Conservation (phyloP, 805 yeast species). For the Metschnikowia bowlesiae region DNA sequence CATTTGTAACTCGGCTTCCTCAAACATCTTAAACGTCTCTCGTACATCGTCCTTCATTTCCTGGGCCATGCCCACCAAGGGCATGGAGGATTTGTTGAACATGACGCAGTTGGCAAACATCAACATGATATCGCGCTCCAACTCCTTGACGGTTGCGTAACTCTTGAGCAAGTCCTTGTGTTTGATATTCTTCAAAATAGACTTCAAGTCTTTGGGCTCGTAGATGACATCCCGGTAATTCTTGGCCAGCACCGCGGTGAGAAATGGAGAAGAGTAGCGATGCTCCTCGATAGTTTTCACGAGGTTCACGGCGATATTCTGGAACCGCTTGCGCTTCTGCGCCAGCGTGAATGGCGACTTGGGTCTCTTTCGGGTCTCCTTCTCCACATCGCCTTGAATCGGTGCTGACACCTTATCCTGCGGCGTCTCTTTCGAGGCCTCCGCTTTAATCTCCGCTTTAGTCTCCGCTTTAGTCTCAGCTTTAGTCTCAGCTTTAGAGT, state of each 20-base stretch:
- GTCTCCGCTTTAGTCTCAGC: not conserved
- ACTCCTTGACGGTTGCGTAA: slow-evolving; percentile 53
- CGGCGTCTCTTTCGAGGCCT: not conserved
- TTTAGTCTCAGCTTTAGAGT: not conserved
- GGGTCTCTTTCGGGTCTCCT: not conserved
- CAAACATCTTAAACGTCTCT: slow-evolving; percentile 52
- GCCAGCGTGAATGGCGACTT: slow-evolving; percentile 4
- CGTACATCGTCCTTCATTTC: slow-evolving; percentile 70
- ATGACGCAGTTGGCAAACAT: slow-evolving; percentile 84
- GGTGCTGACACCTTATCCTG: not conserved
- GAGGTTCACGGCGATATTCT: slow-evolving; percentile 55
- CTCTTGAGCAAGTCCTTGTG: slow-evolving; percentile 29
- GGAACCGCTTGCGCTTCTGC: slow-evolving; percentile 47
- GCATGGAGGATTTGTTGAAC: slow-evolving; percentile 68
- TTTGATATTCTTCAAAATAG: slow-evolving; percentile 53
- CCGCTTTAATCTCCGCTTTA: not conserved
- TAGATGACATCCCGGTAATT: slow-evolving; percentile 58
- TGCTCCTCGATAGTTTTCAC: slow-evolving; percentile 64
- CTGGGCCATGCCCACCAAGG: slow-evolving; percentile 55
- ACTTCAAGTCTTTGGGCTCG: slow-evolving; percentile 65
- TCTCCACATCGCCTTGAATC: not conserved
- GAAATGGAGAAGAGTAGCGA: slow-evolving; percentile 68
- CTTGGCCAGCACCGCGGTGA: slow-evolving; percentile 71
- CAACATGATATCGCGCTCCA: slow-evolving; percentile 64
- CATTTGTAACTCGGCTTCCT: slow-evolving; percentile 42